Evolutionary conservation across 345 rosid species (phyloP).

Genomic region (Hibiscus tridactylites): DNA sequence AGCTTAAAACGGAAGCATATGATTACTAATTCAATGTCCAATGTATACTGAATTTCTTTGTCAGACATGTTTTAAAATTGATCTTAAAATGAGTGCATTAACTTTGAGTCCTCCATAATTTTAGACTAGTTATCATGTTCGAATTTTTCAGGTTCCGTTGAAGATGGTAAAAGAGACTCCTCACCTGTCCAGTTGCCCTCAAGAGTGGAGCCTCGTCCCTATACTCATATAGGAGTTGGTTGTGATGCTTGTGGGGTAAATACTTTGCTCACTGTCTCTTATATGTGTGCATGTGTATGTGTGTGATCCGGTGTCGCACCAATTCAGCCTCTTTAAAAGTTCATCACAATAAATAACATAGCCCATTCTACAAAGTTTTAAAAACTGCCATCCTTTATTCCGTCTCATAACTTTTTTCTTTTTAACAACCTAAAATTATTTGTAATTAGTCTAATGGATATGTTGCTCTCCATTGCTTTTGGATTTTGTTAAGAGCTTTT

Average conservation of each 20-base stretch:
- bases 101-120: not conserved
- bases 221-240: constrained; percentile 38
- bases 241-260: constrained; percentile 70
- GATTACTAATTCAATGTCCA: not conserved
- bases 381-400: not conserved
- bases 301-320: not conserved
- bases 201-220: constrained; percentile 15
- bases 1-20: not conserved
- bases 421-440: no score
- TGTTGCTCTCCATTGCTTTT: no score
- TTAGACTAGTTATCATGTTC: not conserved
- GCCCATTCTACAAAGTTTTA: not conserved
- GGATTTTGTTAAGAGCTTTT: no score
- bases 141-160: constrained; percentile 25
- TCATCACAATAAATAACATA: not conserved
- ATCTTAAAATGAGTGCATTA: constrained; percentile 1
- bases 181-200: not conserved
- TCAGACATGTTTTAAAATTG: not conserved
- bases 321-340: not conserved
- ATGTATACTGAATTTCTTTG: not conserved
- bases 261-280: not conserved
- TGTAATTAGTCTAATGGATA: no score
- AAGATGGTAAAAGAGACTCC: constrained; percentile 17
- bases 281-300: not conserved
- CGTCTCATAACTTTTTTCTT: no score